Base-by-base conservation (phyloP, 352 stramenopile species). In the Phytophthora cajani region DNA sequence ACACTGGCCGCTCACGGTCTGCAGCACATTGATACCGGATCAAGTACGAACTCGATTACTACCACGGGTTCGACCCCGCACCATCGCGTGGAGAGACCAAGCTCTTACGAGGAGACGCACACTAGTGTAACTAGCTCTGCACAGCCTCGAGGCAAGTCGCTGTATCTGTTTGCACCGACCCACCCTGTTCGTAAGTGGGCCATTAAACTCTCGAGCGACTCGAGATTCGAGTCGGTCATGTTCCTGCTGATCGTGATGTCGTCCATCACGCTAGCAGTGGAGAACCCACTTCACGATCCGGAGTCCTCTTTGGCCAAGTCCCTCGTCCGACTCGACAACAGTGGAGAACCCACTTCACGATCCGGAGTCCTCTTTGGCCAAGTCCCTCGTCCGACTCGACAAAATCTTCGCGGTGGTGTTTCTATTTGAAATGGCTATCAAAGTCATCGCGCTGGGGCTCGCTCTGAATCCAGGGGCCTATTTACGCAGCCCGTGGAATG, bases 401-500 rank as follows among this genome's bases (percentile, higher is more conserved):
- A 52, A 52, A 52, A 4, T 58, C 0, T 87, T 97, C 62, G 82
- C 87, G 0, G 62, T 86, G 7, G 54, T 97, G 14, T 98, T 98
- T 56, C 65, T 77, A 3, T 6, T 89, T 0, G 93, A 98, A 73
- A 95, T 97, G 84, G 55, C 83, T 9, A 65, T 94, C 32, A 98
- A 98, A 73, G 81, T 97, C 50, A 58, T 97, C 12, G 84, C 93
- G 0, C 54, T 91, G 1, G 91, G 92, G 0, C 54, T 98, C 0
- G 25, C 91, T 1, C 14, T 78, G 6, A 69, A 90, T 67, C 76
- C 84, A 67, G 62, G 68, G 2, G 62, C 89, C n/a, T 98, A 98
- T 67, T 44, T 98, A n/a, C 67, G 82, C 6, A 87, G 80, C 30
- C 71, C 68, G 7, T 98, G 93, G 93, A 97, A 97, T 50, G 67